A percentile compares a stretch with the other conserved stretches of the same genome.
These are phyloP conservation scores for Fraxinus floribunda DNA, from an alignment of 305 asterid species.

Conservation along the genomic window DNA sequence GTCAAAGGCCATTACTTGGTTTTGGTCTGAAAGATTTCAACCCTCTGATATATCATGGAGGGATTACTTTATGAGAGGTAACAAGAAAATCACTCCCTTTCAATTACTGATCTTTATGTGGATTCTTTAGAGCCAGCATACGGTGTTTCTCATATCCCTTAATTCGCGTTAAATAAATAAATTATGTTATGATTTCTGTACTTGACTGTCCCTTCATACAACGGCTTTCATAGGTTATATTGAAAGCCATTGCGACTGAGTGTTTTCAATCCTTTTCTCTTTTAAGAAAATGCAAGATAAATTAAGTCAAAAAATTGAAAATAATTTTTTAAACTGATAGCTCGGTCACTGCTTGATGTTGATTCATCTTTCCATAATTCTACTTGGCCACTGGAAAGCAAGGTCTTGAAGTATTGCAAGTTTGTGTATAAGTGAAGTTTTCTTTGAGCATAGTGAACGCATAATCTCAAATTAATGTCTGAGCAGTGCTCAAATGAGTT, in stretches of 20 bases:
- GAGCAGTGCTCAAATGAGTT: background rate
- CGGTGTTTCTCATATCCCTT: background rate
- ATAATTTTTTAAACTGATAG: background rate
- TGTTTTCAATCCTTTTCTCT: constrained; percentile 15
- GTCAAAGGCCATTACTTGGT: constrained; percentile 83
- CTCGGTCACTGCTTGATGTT: background rate
- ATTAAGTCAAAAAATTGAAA: background rate
- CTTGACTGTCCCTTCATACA: background rate
- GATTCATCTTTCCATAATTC: background rate
- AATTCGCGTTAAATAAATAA: background rate
- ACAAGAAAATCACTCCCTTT: constrained; percentile 5
- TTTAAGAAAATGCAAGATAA: constrained; percentile 2
- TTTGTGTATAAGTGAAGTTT: background rate
- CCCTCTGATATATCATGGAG: constrained; percentile 83
- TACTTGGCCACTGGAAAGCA: background rate
- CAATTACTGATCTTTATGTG: background rate
- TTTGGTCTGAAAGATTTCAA: constrained; percentile 77
- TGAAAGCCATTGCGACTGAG: background rate
- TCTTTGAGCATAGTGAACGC: background rate
- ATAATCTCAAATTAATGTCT: background rate
- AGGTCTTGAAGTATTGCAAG: background rate
- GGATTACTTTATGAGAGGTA: constrained; percentile 90
- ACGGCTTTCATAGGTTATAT: background rate
- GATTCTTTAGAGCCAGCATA: background rate
- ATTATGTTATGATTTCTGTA: background rate